Conservation (phyloP, 345 rosid species). For the Salix purpurea region DNA sequence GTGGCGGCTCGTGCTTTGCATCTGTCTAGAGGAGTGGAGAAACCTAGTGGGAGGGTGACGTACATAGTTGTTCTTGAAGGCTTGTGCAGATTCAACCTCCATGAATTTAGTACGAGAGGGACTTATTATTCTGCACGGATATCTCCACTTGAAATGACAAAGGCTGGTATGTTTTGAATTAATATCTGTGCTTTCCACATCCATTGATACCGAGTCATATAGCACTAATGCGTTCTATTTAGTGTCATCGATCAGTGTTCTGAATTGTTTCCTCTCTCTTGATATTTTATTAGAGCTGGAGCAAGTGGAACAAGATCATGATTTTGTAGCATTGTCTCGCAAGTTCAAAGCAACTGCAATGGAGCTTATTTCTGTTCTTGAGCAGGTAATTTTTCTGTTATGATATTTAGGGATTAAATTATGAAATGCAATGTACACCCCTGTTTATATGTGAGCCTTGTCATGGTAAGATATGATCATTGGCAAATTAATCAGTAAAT, state of each 20-base stretch:
- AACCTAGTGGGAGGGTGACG: conserved; percentile 98
- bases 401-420: background rate
- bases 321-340: conserved; percentile 71
- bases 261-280: conserved; percentile 19
- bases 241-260: background rate
- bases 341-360: conserved; percentile 92
- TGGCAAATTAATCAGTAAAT: background rate
- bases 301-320: conserved; percentile 92
- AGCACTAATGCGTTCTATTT: background rate
- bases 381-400: conserved; percentile 56
- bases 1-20: conserved; percentile 98
- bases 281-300: conserved; percentile 64
- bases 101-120: conserved; percentile 89
- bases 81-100: conserved; percentile 85
- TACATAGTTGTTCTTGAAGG: conserved; percentile 98
- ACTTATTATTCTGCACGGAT: conserved; percentile 80
- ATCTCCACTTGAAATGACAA: conserved; percentile 88
- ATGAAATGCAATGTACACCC: background rate
- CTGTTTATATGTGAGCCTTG: background rate
- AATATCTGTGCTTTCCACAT: background rate
- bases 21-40: conserved; percentile 97
- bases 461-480: background rate
- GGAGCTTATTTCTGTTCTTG: conserved; percentile 96
- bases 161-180: conserved; percentile 49
- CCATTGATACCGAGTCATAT: background rate